Conservation (phyloP, 2,329 filamentous ascomycete genomes). For the Hymenoscyphus fructigenus region DNA sequence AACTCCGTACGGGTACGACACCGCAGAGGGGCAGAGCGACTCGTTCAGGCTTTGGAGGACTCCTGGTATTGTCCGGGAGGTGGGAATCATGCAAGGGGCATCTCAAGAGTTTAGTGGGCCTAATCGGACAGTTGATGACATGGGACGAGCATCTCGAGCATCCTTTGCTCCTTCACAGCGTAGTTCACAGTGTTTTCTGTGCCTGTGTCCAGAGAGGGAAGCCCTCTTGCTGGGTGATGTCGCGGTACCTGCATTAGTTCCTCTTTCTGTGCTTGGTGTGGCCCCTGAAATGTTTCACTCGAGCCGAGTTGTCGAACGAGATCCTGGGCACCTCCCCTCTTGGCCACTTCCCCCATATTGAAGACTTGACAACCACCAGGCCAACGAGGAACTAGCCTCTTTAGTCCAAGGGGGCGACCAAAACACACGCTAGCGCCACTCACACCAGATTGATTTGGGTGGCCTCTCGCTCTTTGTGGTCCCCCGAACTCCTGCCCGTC, state of each 20-base stretch:
- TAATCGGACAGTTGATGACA: constrained; percentile 8
- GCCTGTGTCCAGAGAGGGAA: background rate
- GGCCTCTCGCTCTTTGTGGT: background rate
- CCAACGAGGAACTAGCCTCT: background rate
- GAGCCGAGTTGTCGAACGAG: constrained; percentile 1
- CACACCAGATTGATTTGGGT: background rate
- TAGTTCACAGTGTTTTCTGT: background rate
- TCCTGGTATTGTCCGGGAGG: background rate
- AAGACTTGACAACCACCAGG: background rate
- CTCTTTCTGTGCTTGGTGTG: background rate
- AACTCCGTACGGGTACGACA: background rate
- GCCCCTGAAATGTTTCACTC: constrained; percentile 4
- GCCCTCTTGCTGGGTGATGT: background rate
- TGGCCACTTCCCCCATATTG: background rate
- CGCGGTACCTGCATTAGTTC: constrained; percentile 18
- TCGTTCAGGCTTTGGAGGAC: background rate
- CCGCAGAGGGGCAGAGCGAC: background rate
- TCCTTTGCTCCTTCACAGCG: background rate
- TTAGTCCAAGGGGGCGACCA: constrained; percentile 1
- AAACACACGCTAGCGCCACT: background rate
- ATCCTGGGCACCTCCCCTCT: background rate
- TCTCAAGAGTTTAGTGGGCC: background rate
- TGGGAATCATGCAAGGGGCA: background rate
- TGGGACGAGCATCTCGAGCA: background rate
- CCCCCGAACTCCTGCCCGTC: background rate